Conservation (phyloP, 129 eudicot genomes). For the Arctium minus region DNA sequence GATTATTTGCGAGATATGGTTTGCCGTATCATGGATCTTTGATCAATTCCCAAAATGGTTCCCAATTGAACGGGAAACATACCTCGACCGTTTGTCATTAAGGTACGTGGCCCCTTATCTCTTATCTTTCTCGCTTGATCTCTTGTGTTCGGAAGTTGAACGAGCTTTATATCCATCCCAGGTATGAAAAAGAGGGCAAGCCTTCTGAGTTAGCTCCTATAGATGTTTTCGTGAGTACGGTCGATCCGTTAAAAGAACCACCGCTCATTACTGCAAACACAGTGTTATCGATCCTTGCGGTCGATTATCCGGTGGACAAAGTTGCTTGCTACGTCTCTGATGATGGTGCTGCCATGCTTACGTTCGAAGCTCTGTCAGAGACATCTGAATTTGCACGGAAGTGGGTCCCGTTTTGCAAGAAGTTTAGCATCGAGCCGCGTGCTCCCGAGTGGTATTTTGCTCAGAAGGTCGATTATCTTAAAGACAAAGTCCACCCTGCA, state of each 20-base stretch:
- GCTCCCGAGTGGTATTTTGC: slow-evolving; percentile 88
- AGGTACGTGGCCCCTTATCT: slow-evolving; percentile 32
- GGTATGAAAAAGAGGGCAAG: slow-evolving; percentile 87
- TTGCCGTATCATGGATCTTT: slow-evolving; percentile 81
- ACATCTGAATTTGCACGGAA: slow-evolving; percentile 79
- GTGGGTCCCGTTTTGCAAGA: slow-evolving; percentile 90
- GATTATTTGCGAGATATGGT: slow-evolving; percentile 81
- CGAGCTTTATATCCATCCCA: background rate
- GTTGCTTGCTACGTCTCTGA: slow-evolving; percentile 84
- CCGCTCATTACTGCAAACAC: slow-evolving; percentile 86
- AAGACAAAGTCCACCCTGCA: slow-evolving; percentile 70
- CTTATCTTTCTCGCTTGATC: background rate
- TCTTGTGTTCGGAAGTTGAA: background rate
- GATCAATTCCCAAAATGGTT: slow-evolving; percentile 82
- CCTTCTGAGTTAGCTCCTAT: slow-evolving; percentile 69
- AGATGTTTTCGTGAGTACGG: slow-evolving; percentile 71
- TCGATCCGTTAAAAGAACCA: slow-evolving; percentile 75
- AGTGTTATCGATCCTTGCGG: slow-evolving; percentile 76
- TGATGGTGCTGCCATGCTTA: slow-evolving; percentile 95
- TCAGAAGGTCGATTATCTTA: slow-evolving; percentile 68
- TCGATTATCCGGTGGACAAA: slow-evolving; percentile 78
- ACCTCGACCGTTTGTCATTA: slow-evolving; percentile 67
- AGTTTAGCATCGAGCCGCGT: slow-evolving; percentile 70
- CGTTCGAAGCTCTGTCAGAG: slow-evolving; percentile 81
- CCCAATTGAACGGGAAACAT: slow-evolving; percentile 74